phyloP scores from a whole-genome alignment of 805 yeast genomes.

The Kluyveromyces aestuarii region DNA sequence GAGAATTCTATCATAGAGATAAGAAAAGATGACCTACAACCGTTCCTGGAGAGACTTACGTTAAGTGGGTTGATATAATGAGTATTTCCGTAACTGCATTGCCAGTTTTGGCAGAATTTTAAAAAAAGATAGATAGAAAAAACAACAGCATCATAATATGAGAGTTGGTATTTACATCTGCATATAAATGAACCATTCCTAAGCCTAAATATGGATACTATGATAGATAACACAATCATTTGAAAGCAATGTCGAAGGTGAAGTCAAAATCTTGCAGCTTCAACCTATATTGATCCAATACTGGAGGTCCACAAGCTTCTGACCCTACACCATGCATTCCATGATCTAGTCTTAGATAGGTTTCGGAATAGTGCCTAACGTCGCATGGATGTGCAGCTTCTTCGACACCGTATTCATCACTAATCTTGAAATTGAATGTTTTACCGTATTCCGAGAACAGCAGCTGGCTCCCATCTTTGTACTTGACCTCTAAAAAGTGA shows the following conservation, averaged over 20 bases:
- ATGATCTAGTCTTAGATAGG: not conserved
- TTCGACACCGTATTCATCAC: not conserved
- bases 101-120: too few species aligned
- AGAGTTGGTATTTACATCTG: too few species aligned
- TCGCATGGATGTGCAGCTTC: not conserved
- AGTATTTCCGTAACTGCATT: not conserved
- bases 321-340: not conserved
- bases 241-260: not conserved
- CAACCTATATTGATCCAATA: not conserved
- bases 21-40: slow-evolving; percentile 74
- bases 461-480: not conserved
- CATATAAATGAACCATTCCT: too few species aligned
- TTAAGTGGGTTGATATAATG: slow-evolving; percentile 50
- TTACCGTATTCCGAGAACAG: not conserved
- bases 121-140: too few species aligned
- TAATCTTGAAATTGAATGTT: not conserved
- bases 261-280: not conserved
- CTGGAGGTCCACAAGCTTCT: not conserved
- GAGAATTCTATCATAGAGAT: slow-evolving; percentile 92
- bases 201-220: too few species aligned
- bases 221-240: not conserved
- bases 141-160: too few species aligned
- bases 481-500: not conserved
- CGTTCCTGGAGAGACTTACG: slow-evolving; percentile 79
- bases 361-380: not conserved